Evolutionary conservation across 352 stramenopile species (phyloP).

Genomic region (Phytophthora rubi): DNA sequence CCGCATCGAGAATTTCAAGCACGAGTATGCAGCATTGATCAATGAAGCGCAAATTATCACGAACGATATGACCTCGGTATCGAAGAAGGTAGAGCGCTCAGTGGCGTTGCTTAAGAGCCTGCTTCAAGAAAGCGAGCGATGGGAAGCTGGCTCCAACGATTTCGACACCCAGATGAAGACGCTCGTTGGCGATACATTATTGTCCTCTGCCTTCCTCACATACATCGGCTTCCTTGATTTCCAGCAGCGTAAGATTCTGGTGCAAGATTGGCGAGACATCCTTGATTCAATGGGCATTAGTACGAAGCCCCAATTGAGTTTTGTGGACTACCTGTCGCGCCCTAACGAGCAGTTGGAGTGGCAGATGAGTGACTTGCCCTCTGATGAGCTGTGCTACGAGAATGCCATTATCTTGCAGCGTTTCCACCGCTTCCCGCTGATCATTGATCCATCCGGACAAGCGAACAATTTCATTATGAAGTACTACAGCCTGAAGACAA

Average conservation of each 20-base stretch:
- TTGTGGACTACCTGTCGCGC: conserved; percentile 97
- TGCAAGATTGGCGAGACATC: conserved; percentile 95
- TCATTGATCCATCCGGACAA: conserved; percentile 99
- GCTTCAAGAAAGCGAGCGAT: conserved; percentile 98
- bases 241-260: conserved; percentile 94
- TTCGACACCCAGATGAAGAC: conserved; percentile 98
- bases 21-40: conserved; percentile 98
- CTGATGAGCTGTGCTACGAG: conserved; percentile 98
- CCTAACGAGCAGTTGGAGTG: conserved; percentile 95
- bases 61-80: conserved; percentile 97
- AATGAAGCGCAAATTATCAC: conserved; percentile 98
- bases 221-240: conserved; percentile 99
- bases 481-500: conserved; percentile 93
- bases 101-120: conserved; percentile 98
- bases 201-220: conserved; percentile 97
- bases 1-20: conserved; percentile 98
- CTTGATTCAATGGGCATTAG: conserved; percentile 94
- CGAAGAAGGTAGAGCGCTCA: conserved; percentile 97
- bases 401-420: conserved; percentile 99
- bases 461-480: conserved; percentile 99
- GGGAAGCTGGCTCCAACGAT: conserved; percentile 95
- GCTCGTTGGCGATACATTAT: conserved; percentile 96
- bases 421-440: conserved; percentile 97
- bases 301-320: conserved; percentile 80
- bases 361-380: conserved; percentile 96